These are phyloP conservation scores for Pestalotiopsis sp. DNA, from an alignment of 2,329 filamentous ascomycete species.

Conservation along the genomic window DNA sequence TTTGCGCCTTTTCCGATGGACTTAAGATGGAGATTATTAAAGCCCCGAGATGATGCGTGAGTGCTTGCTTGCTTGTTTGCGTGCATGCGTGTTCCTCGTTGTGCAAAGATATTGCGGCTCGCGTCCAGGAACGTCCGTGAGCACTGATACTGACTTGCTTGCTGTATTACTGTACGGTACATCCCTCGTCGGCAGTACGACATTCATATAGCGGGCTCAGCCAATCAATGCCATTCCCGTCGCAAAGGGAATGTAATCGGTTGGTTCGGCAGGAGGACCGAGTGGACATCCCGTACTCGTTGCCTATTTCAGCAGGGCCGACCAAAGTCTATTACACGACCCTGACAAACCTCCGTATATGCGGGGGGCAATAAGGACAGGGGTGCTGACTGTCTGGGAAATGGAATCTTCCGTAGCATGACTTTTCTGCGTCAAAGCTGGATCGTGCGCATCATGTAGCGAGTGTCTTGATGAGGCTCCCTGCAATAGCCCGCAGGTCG, in stretches of 20 bases:
- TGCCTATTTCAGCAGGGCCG: conserved; percentile 3
- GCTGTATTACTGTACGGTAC: neutral
- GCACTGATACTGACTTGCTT: neutral
- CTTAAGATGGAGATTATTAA: neutral
- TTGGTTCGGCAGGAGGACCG: conserved; percentile 11
- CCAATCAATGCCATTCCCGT: conserved; percentile 5
- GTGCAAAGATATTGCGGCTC: neutral
- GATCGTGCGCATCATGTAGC: neutral
- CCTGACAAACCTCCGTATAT: neutral
- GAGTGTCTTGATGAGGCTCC: neutral
- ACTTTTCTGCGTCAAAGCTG: neutral
- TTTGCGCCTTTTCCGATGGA: neutral
- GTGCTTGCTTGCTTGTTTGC: neutral
- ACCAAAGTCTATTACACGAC: conserved; percentile 1
- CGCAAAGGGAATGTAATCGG: neutral
- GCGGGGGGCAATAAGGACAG: neutral
- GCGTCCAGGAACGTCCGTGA: neutral
- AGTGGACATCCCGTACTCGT: conserved; percentile 1
- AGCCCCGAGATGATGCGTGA: neutral
- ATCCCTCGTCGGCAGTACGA: neutral
- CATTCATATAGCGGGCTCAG: neutral
- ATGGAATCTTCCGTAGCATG: neutral
- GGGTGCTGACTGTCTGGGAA: no score
- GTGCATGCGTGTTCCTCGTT: neutral
- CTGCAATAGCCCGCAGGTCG: neutral